These are phyloP conservation scores for Boletus rubropictus DNA, from an alignment of 768 basidiomycete genomes.

Conservation along the genomic window DNA sequence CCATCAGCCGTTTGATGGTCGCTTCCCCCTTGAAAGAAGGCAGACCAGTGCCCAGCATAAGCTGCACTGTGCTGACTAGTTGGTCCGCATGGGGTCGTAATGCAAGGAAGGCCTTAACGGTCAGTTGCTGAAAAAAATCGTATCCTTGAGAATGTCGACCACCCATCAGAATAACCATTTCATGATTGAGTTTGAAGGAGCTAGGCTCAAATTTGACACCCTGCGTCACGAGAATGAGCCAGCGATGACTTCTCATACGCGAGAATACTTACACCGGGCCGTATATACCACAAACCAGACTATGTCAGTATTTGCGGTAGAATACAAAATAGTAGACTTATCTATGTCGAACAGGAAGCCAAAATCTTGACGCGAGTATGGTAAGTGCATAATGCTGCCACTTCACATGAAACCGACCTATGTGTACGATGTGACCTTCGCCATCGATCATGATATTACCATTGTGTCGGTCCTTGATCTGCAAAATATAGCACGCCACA, in stretches of 20 bases:
- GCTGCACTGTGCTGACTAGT: constrained; percentile 77
- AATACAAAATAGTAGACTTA: constrained; percentile 45
- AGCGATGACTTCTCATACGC: background rate
- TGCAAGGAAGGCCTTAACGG: constrained; percentile 94
- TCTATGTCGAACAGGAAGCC: constrained; percentile 98
- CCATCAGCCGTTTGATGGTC: constrained; percentile 81
- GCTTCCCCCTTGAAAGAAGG: constrained; percentile 96
- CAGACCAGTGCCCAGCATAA: constrained; percentile 93
- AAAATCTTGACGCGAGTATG: constrained; percentile 55
- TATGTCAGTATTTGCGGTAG: constrained; percentile 25
- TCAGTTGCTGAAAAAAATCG: constrained; percentile 87
- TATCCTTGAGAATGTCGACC: constrained; percentile 93
- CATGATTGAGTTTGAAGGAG: constrained; percentile 97
- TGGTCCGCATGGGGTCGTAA: constrained; percentile 93
- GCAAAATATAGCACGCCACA: constrained; percentile 93
- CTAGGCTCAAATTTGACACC: constrained; percentile 98
- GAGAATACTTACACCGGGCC: constrained; percentile 51
- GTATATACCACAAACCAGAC: constrained; percentile 28
- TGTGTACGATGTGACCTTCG: constrained; percentile 93
- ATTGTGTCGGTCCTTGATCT: constrained; percentile 98
- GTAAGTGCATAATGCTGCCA: constrained; percentile 6
- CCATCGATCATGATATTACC: constrained; percentile 99
- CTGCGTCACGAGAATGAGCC: constrained; percentile 35
- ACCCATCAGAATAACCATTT: constrained; percentile 98
- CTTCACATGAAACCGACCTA: constrained; percentile 53